Evolutionary conservation across 495 filamentous ascomycete genomes (phyloP), one percentile per base, ranked within the genome.

Genomic region (Chaetomium cochliodes): DNA sequence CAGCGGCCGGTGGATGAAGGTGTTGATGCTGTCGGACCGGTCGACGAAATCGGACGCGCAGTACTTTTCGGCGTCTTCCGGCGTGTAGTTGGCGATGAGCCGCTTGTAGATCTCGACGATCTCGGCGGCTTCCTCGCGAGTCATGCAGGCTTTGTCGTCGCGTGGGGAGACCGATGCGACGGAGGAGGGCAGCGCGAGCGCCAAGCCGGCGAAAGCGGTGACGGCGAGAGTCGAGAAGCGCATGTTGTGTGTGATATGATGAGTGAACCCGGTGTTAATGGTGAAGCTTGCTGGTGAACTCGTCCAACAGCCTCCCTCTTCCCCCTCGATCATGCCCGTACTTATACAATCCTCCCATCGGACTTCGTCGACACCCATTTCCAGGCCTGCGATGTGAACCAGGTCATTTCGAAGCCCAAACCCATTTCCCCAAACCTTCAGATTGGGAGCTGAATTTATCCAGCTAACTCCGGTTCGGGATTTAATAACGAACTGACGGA

Each of bases 21-120:
- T 72, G 73, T 75, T 75, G 73, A 76, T 76, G 73, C 74, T 74
- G 67, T 75, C 71, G 52, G 71, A 73, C 41, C 70, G 63, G 69
- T 76, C 69, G 63, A 70, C 72, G 39, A 76, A 76, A 58, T 66
- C 66, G 26, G 66, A 65, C 59, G 73, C 71, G 65, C 70, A 73
- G 71, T 76, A 76, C 71, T 75, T 76, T 39, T 67, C 71, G 69
- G 70, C 70, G 58, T 69, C 74, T 8, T 58, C 68, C 53, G 69
- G 67, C 62, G 65, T 60, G 68, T 76, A 74, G 65, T 76, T 73
- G 69, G 72, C 63, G 65, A 76, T 76, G 51, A 74, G 68, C 13
- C 67, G 66, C 57, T 58, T 49, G 62, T 76, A 76, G 62, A 69
- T 62, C 51, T 74, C 70, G 46, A 74, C 73, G 20, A 76, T 67